Conservation (phyloP, 2,329 filamentous ascomycete genomes). For the Pezicula carpinea region DNA sequence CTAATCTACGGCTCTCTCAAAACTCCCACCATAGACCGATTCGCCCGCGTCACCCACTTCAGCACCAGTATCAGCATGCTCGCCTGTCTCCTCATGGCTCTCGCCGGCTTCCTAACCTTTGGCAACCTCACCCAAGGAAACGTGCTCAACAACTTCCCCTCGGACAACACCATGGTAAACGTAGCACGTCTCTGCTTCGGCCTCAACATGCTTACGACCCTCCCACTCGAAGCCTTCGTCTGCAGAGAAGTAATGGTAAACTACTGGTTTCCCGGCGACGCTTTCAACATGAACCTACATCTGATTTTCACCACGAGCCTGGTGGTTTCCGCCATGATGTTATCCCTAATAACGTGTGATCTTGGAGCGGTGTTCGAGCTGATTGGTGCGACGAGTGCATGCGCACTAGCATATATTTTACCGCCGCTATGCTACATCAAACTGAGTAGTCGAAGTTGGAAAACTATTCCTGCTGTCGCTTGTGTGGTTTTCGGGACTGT, state of each 20-base stretch:
- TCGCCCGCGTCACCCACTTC: constrained; percentile 88
- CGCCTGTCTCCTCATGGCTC: constrained; percentile 85
- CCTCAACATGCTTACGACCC: constrained; percentile 96
- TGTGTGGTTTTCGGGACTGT: constrained; percentile 72
- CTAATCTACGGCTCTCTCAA: constrained; percentile 94
- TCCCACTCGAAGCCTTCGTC: constrained; percentile 95
- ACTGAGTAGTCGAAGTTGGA: constrained; percentile 72
- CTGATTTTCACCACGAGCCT: constrained; percentile 80
- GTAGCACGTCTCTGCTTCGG: constrained; percentile 93
- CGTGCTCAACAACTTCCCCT: constrained; percentile 94
- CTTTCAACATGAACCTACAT: constrained; percentile 74
- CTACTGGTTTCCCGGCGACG: constrained; percentile 60
- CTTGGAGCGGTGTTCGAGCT: constrained; percentile 92
- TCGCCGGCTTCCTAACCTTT: constrained; percentile 88
- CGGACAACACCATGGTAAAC: constrained; percentile 89
- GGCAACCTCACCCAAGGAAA: constrained; percentile 90
- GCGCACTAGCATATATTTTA: constrained; percentile 89
- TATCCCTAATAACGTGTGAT: constrained; percentile 87
- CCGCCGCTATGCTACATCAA: constrained; percentile 95
- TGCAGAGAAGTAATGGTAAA: constrained; percentile 95
- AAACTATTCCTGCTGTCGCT: constrained; percentile 65
- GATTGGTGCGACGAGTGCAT: constrained; percentile 91
- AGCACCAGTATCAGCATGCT: constrained; percentile 85
- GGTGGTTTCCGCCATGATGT: constrained; percentile 70
- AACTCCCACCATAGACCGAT: constrained; percentile 93